Conservation (phyloP, 2,329 filamentous ascomycete genomes). For the Fusarium pseudoanthophilum region DNA sequence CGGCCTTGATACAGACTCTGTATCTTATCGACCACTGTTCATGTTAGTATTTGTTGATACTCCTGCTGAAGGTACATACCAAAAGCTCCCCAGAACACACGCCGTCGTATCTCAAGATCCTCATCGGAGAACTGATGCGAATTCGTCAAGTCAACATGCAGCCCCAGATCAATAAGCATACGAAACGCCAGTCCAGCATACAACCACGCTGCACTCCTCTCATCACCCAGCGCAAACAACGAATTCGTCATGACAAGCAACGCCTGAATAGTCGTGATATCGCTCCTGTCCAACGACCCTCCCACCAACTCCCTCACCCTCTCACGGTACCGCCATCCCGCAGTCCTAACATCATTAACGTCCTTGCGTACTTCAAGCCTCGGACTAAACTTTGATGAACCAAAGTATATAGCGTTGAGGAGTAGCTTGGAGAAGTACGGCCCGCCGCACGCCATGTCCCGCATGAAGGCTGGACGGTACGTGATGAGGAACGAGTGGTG, state of each 20-base stretch:
- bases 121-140: slow-evolving; percentile 11
- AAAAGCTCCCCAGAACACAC: slow-evolving; percentile 40
- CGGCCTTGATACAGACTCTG: slow-evolving; percentile 66
- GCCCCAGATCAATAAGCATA: slow-evolving; percentile 57
- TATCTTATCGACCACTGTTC: slow-evolving; percentile 56
- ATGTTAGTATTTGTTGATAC: not conserved
- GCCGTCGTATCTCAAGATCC: slow-evolving; percentile 34
- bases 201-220: slow-evolving; percentile 65
- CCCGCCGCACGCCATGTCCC: slow-evolving; percentile 63
- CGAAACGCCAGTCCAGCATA: slow-evolving; percentile 60
- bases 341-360: slow-evolving; percentile 57
- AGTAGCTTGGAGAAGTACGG: slow-evolving; percentile 68
- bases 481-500: slow-evolving; percentile 58
- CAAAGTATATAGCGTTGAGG: slow-evolving; percentile 64
- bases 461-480: slow-evolving; percentile 65
- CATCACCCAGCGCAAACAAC: slow-evolving; percentile 61
- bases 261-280: slow-evolving; percentile 65
- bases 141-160: slow-evolving; percentile 49
- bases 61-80: rapidly evolving
- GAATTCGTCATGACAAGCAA: slow-evolving; percentile 63
- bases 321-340: slow-evolving; percentile 59
- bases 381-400: slow-evolving; percentile 55
- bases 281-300: slow-evolving; percentile 57
- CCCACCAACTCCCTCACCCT: slow-evolving; percentile 59
- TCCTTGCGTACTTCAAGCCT: slow-evolving; percentile 58